Conservation (phyloP, 768 basidiomycete species). For the Lactifluus rugatus region DNA sequence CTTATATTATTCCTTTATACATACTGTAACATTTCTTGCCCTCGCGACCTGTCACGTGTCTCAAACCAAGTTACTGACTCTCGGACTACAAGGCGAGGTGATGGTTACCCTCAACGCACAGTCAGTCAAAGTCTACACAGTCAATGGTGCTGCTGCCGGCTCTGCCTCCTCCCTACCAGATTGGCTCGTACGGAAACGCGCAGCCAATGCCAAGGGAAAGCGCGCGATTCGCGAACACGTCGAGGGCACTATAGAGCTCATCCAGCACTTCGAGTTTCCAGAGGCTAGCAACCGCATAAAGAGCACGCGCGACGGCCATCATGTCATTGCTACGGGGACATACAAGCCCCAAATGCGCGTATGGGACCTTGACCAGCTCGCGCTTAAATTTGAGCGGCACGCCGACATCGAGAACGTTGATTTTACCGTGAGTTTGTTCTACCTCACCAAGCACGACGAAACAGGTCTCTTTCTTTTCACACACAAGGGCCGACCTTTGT, state of each 20-base stretch:
- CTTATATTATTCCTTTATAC: too few species aligned
- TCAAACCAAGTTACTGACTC: too few species aligned
- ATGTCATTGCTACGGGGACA: slow-evolving; percentile 89
- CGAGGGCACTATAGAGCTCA: slow-evolving; percentile 80
- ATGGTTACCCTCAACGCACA: too few species aligned
- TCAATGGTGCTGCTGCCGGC: slow-evolving; percentile 83
- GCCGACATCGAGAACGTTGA: slow-evolving; percentile 97
- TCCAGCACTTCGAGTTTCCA: slow-evolving; percentile 95
- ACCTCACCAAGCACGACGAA: too few species aligned
- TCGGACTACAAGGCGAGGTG: too few species aligned
- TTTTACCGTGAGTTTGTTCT: slow-evolving; percentile 64
- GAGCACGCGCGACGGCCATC: slow-evolving; percentile 84
- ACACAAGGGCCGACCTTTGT: not conserved
- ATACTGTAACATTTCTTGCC: too few species aligned
- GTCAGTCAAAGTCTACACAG: slow-evolving; percentile 83
- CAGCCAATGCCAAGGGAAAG: slow-evolving; percentile 56
- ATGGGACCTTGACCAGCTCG: slow-evolving; percentile 88
- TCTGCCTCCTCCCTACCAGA: slow-evolving; percentile 90
- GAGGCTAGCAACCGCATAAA: slow-evolving; percentile 90
- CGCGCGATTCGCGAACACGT: slow-evolving; percentile 55
- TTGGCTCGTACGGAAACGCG: slow-evolving; percentile 76
- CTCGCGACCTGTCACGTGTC: not conserved
- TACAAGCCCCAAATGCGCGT: slow-evolving; percentile 98
- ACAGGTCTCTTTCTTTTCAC: not conserved
- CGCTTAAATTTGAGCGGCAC: slow-evolving; percentile 92